Evolutionary conservation across 2,329 filamentous ascomycete species (phyloP), one percentile per base, ranked within the genome.

Genomic region (Phialemoniopsis sp.): DNA sequence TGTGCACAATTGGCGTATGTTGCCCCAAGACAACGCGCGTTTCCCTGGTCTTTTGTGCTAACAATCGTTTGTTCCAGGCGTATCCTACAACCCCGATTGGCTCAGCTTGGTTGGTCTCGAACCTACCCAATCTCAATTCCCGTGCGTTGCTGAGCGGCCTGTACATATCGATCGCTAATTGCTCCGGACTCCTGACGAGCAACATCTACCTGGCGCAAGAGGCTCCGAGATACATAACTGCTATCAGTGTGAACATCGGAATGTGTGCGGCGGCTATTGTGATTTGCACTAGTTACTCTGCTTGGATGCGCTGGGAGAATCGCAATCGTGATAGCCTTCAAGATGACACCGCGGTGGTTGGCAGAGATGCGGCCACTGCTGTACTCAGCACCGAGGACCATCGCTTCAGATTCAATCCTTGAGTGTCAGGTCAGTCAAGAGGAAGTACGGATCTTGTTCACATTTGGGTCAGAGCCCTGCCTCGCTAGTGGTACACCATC

Each of bases 1-100:
- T 43, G 3, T 43, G 40, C 19, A 43, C 40, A 29, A 43, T 39
- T 18, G 40, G 40, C n/a, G 40, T 43, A 39, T 34, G 37, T 34
- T 34, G 15, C 18, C 9, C 8, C 14, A 18, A 34, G 6, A 6
- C 21, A 26, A 6, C 21, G 10, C 21, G 33, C 33, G n/a, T 17
- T 9, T 34, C 8, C 21, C 10, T 26, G 21, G 6, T 26, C 21
- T 26, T 10, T 6, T 26, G n/a, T n/a, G n/a, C 21, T 10, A 34
- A 34, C 13, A 34, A 9, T 34, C n/a, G 13, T 12, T 13, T 19
- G 8, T 15, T 8, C 18, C 32, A 43, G 40, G 40, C 40, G 18
- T 43, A 43, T 14, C 40, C 40, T 13, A 35, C 17, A 6, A 35
- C 36, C 8, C 36, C 35, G 13, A 34, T 43, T 17, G 40, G 40